phyloP scores from a whole-genome alignment of 768 basidiomycete species.

The Rhodotorula graminis region DNA sequence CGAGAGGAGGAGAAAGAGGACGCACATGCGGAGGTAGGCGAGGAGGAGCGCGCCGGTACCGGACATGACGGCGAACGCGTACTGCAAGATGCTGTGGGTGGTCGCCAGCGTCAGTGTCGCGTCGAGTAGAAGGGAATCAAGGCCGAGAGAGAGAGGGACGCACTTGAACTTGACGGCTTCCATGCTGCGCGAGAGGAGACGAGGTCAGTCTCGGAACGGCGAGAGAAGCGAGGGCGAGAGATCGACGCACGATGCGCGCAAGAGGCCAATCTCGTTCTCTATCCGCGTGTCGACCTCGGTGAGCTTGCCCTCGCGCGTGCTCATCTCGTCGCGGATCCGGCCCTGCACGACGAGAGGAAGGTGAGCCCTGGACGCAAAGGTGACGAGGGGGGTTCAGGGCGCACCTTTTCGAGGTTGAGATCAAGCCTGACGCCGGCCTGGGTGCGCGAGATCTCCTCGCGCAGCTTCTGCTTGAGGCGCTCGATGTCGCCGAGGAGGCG shows the following conservation, averaged over 20 bases:
- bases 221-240: neutral
- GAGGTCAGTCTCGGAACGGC: neutral
- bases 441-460: conserved; percentile 85
- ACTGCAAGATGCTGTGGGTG: conserved; percentile 46
- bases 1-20: neutral
- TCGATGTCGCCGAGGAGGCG: conserved; percentile 85
- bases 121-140: too few relatives aligned
- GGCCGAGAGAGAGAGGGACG: conserved; percentile 6
- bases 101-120: neutral
- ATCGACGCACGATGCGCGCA: conserved; percentile 15
- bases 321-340: conserved; percentile 85
- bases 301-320: conserved; percentile 87
- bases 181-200: conserved; percentile 42
- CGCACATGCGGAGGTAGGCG: conserved; percentile 39
- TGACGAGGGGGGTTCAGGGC: too few relatives aligned
- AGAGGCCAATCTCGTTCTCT: conserved; percentile 52
- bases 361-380: too few relatives aligned
- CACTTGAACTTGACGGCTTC: conserved; percentile 51
- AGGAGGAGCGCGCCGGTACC: conserved; percentile 48
- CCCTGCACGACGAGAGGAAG: conserved; percentile 53
- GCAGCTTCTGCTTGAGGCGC: conserved; percentile 84
- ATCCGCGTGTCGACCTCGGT: conserved; percentile 96
- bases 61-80: conserved; percentile 47
- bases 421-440: conserved; percentile 91
- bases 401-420: conserved; percentile 80